Base-by-base conservation (phyloP, 768 basidiomycete genomes). In the Filobasidium wieringae region DNA sequence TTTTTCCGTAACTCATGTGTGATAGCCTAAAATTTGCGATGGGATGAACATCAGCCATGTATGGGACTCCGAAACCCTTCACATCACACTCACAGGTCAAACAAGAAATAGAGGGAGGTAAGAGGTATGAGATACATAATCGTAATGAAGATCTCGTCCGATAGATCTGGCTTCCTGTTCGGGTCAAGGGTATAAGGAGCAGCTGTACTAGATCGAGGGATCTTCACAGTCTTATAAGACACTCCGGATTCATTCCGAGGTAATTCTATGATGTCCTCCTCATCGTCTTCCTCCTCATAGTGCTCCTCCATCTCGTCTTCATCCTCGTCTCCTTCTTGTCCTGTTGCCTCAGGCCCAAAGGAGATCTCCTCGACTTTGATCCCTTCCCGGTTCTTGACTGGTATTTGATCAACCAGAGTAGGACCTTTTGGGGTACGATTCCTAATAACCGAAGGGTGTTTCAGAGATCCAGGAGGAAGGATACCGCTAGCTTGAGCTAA, bases 141-240 rank as follows among this genome's bases (percentile, higher is more conserved):
- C 11, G 65, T 56, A 53, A 68, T 65, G 54, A 73, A 71, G 5
- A 70, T 40, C 58, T 71, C 70, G 55, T 73, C 72, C 58, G 63
- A 61, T 14, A 66, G 56, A 40, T 68, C 64, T 24, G 40, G 24
- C 15, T 45, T 33, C 26, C 17, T 34, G 24, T 55, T 30, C 22
- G 39, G 53, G 30, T 51, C 47, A 19, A 31, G 31, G 3, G 22
- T 15, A 5, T 19, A 2, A 2, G 32, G 27, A 53, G 52, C 11
- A 12, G 4, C n/a, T 51, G 29, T 51, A 11, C 17, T 29, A 19
- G 29, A 26, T 24, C 29, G 29, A 3, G 29, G 29, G 50, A 47
- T 24, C 24, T 47, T 47, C 19, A 22, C 29, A 2, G 43, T 47
- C 22, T 40, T 40, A 22, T 15, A 22, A 17, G 37, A 40, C 11